Percentiles rank a stretch among this genome's conserved stretches.
Evolutionary conservation across 495 filamentous ascomycete genomes (phyloP).

Genomic region (Sabuloglossum arenarium): DNA sequence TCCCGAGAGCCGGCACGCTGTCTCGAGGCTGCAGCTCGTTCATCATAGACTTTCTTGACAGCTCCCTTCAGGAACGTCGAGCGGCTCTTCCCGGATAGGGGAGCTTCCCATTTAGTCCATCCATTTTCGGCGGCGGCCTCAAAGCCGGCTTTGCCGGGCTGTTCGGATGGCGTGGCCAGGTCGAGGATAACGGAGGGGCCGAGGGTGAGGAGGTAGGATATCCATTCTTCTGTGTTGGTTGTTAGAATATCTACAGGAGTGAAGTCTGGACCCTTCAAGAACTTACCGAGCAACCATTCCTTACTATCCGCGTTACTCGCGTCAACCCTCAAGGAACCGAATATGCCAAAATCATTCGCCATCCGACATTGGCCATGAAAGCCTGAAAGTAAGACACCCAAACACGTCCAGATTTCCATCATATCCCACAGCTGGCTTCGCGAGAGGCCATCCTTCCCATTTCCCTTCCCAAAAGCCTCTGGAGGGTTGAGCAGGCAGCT

Average conservation of each 20-base stretch:
- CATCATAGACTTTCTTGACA: conserved; percentile 35
- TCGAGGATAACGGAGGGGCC: conserved; percentile 34
- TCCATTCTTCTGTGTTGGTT: conserved; percentile 36
- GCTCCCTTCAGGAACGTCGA: conserved; percentile 43
- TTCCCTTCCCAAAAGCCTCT: conserved; percentile 36
- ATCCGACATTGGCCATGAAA: conserved; percentile 33
- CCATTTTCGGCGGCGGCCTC: conserved; percentile 29
- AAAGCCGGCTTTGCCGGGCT: conserved; percentile 24
- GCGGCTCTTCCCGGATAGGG: conserved; percentile 24
- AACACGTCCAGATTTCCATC: conserved; percentile 45
- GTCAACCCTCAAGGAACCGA: conserved; percentile 24
- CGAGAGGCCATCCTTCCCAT: conserved; percentile 27
- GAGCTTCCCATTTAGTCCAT: conserved; percentile 33
- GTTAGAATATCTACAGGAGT: conserved; percentile 13
- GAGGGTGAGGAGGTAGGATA: conserved; percentile 35
- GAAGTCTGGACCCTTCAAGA: background rate
- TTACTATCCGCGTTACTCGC: conserved; percentile 29
- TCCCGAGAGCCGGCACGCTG: conserved; percentile 6
- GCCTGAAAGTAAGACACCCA: conserved; percentile 33
- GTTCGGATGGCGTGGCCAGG: conserved; percentile 28
- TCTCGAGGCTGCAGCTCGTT: conserved; percentile 17
- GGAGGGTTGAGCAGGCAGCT: conserved; percentile 35
- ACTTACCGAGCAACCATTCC: conserved; percentile 32
- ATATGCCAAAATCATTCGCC: conserved; percentile 35
- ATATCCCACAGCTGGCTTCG: conserved; percentile 40